Evolutionary conservation across 1,139 yeast species (phyloP), one percentile per base, ranked within the genome.

Genomic region (Diutina sp.): DNA sequence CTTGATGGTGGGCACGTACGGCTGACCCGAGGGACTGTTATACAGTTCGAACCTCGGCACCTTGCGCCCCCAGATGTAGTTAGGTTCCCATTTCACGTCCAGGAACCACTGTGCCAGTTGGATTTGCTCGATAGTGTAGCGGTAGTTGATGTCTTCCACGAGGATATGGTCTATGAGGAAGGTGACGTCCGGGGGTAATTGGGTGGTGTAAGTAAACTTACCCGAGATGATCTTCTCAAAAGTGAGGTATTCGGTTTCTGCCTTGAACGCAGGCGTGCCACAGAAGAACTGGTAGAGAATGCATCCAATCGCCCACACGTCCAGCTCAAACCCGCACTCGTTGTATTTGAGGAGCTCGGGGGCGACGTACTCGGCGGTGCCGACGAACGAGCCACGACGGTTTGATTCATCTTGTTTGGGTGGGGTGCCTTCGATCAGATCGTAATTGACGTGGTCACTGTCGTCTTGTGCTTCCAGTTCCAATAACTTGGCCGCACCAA

Each of bases 281-380:
- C 95, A 90, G 63, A 95, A 86, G 80, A 95, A 84, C 69, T 95
- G 99, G 69, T 83, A 95, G 25, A 95, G 69, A 18, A 95, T 87
- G 70, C 99, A 95, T 1, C 97, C 99, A 61, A 90, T 78, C 0
- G 99, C 97, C 99, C 99, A 95, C 11, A 93, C 77, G 69, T 95
- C 99, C 55, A 95, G 83, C 56, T 90, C 84, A 64, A 85, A 87
- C 32, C 97, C 97, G 60, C 95, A 87, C 32, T 80, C 77, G 66
- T 91, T 93, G 62, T 87, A 85, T 60, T 86, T 85, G 60, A 95
- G 76, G 55, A 95, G 76, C 69, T 95, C 99, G 0, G 99, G 99
- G 0, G 97, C 87, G 8, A 95, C 99, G 64, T 87, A 87, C 60
- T 77, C 81, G 0, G 81, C 80, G 0, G 81, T 77, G 9, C 81